phyloP scores from a whole-genome alignment of 345 rosid species.

The Eutrema yunnanense region DNA sequence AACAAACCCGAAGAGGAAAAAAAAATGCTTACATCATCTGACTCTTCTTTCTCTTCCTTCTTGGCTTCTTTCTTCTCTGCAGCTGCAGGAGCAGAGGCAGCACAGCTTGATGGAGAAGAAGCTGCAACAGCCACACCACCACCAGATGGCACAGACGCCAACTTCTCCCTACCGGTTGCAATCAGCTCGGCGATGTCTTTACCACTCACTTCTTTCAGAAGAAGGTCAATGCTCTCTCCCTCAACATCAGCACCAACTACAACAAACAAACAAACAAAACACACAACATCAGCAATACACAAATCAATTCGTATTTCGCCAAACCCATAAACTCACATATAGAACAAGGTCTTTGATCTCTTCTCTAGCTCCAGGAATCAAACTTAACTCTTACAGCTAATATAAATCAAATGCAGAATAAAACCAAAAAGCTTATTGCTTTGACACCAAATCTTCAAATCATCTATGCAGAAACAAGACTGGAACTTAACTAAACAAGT shows the following conservation, averaged over 20 bases:
- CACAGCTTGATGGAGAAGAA: constrained; percentile 37
- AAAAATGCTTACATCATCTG: constrained; percentile 52
- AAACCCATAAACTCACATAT: neutral
- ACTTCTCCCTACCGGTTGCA: constrained; percentile 69
- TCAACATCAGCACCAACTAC: constrained; percentile 70
- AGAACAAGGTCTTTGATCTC: too few species aligned
- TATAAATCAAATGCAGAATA: too few species aligned
- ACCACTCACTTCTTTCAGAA: constrained; percentile 47
- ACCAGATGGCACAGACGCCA: constrained; percentile 70
- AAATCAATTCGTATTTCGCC: neutral
- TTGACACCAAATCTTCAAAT: neutral
- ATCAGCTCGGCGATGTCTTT: constrained; percentile 63
- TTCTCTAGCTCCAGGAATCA: too few species aligned
- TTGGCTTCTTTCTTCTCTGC: constrained; percentile 68
- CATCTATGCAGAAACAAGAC: neutral
- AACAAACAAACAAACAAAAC: neutral
- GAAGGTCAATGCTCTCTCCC: constrained; percentile 52
- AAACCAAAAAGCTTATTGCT: too few species aligned
- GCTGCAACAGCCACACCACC: constrained; percentile 46
- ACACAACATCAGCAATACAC: neutral
- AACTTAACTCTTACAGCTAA: too few species aligned
- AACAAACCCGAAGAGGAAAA: neutral
- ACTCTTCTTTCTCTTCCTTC: constrained; percentile 74
- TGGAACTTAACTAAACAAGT: neutral
- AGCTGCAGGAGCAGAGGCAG: constrained; percentile 44